Evolutionary conservation across 2,329 filamentous ascomycete genomes (phyloP).

Genomic region (Bretziella fagacearum): DNA sequence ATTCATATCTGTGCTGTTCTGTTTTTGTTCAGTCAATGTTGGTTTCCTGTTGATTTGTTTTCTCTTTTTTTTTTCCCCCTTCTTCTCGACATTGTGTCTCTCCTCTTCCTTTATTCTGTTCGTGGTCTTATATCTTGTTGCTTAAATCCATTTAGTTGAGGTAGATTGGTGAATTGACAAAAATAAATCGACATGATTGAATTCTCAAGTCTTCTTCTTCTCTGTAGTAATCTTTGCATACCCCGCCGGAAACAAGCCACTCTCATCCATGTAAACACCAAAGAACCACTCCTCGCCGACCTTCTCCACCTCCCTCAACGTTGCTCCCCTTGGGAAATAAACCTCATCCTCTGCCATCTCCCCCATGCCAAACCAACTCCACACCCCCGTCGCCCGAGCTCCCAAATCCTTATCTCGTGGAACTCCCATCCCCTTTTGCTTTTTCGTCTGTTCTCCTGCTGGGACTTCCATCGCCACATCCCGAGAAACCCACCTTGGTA

Average conservation of each 20-base stretch:
- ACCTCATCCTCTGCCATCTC: constrained; percentile 50
- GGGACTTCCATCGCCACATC: constrained; percentile 31
- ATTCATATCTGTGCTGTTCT: too few species aligned
- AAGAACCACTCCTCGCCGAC: constrained; percentile 85
- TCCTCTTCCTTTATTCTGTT: too few species aligned
- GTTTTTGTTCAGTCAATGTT: too few species aligned
- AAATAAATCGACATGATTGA: too few species aligned
- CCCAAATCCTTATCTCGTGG: constrained; percentile 9
- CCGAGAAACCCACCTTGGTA: constrained; percentile 4
- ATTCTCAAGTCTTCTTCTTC: background rate
- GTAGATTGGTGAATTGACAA: too few species aligned
- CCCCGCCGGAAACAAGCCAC: constrained; percentile 63
- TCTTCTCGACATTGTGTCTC: too few species aligned
- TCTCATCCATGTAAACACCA: constrained; percentile 66
- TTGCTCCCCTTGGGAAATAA: constrained; percentile 65
- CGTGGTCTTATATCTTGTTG: too few species aligned
- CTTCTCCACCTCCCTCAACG: constrained; percentile 68
- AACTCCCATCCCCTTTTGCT: background rate
- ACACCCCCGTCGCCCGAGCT: constrained; percentile 42
- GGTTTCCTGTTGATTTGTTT: too few species aligned
- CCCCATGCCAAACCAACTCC: constrained; percentile 59
- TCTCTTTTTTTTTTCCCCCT: too few species aligned
- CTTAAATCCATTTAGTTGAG: too few species aligned
- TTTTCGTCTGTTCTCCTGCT: background rate
- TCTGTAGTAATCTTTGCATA: constrained; percentile 40